Evolutionary conservation across 257 asterid species (phyloP).

Genomic region (Nicotiana noctiflora): DNA sequence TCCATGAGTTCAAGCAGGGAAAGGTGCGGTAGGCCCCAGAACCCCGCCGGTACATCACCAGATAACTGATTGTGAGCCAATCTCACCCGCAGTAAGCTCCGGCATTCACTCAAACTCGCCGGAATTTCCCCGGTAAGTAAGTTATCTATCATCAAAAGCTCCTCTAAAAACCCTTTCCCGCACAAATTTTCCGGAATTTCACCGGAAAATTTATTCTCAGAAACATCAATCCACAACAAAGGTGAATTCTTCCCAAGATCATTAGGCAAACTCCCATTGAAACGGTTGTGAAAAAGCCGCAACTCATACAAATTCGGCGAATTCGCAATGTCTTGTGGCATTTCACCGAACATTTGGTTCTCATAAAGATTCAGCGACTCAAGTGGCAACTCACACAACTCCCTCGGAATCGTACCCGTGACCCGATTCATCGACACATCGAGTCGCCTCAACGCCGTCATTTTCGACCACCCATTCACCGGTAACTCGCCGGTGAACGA

Average conservation of each 20-base stretch:
- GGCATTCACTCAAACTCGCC: slow-evolving; percentile 55
- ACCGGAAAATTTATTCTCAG: slow-evolving; percentile 67
- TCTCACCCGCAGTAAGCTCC: slow-evolving; percentile 69
- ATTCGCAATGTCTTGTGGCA: slow-evolving; percentile 58
- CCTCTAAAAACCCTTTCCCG: slow-evolving; percentile 50
- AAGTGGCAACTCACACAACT: slow-evolving; percentile 74
- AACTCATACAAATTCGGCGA: slow-evolving; percentile 78
- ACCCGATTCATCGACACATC: slow-evolving; percentile 86
- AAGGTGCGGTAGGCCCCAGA: slow-evolving; percentile 94
- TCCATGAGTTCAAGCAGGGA: slow-evolving; percentile 68
- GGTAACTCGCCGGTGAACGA: slow-evolving; percentile 77
- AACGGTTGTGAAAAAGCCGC: slow-evolving; percentile 66
- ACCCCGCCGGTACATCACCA: slow-evolving; percentile 63
- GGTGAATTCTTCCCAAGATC: slow-evolving; percentile 75
- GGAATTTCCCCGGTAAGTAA: slow-evolving; percentile 75
- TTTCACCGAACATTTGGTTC: slow-evolving; percentile 57
- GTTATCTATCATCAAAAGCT: slow-evolving; percentile 57
- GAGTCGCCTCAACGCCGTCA: slow-evolving; percentile 67
- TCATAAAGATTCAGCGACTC: slow-evolving; percentile 90
- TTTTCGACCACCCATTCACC: slow-evolving; percentile 66
- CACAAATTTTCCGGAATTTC: slow-evolving; percentile 62
- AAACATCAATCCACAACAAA: slow-evolving; percentile 74
- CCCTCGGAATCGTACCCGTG: slow-evolving; percentile 69
- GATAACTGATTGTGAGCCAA: slow-evolving; percentile 63
- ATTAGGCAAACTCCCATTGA: slow-evolving; percentile 54